Percentiles rank a stretch among this genome's conserved stretches.
Evolutionary conservation across 2,329 filamentous ascomycete species (phyloP).

Genomic region (Trichoderma sp.): DNA sequence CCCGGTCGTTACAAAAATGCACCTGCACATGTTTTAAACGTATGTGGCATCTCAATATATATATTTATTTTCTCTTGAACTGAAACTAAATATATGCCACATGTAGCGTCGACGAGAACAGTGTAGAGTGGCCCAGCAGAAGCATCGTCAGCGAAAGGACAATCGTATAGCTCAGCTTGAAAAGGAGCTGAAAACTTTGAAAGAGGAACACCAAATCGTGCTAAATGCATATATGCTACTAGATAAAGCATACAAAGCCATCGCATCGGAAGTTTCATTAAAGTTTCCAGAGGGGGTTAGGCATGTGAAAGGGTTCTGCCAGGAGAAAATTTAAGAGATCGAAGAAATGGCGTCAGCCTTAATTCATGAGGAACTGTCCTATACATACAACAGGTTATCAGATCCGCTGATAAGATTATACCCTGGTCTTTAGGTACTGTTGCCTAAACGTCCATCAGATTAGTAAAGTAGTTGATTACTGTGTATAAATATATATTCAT

Average conservation of each 20-base stretch:
- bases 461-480: no score
- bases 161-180: background rate
- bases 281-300: background rate
- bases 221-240: background rate
- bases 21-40: background rate
- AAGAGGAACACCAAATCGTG: background rate
- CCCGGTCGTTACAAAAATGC: background rate
- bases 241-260: background rate
- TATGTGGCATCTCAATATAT: background rate
- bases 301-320: no score
- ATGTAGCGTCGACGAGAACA: background rate
- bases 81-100: background rate
- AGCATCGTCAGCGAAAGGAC: background rate
- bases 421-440: no score
- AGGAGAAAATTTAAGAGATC: no score
- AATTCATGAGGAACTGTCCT: no score
- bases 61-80: background rate
- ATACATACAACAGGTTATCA: no score
- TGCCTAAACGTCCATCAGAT: no score
- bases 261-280: background rate
- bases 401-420: no score
- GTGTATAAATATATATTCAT: no score
- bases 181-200: background rate
- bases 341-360: no score
- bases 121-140: background rate